These are phyloP conservation scores for Cytospora piceae DNA, from an alignment of 2,329 filamentous ascomycete genomes.

Conservation along the genomic window DNA sequence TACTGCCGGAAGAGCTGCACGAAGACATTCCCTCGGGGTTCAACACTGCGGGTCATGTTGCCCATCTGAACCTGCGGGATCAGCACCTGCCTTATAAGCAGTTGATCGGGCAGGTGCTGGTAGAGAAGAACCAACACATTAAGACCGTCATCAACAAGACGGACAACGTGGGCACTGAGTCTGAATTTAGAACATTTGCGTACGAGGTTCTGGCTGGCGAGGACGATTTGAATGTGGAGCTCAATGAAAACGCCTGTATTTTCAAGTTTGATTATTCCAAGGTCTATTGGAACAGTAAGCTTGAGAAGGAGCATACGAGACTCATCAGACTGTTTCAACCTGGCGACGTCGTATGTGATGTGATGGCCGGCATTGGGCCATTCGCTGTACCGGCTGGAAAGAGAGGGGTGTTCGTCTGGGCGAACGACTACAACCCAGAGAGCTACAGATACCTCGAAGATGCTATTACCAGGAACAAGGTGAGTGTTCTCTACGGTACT, in stretches of 20 bases:
- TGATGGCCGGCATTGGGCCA: conserved; percentile 96
- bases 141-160: conserved; percentile 95
- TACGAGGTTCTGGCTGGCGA: conserved; percentile 88
- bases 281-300: conserved; percentile 96
- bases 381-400: conserved; percentile 92
- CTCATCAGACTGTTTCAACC: conserved; percentile 75
- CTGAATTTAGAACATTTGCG: conserved; percentile 85
- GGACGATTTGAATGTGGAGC: conserved; percentile 80
- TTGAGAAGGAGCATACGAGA: conserved; percentile 86
- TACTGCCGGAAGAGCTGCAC: conserved; percentile 79
- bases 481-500: conserved; percentile 40
- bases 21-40: conserved; percentile 85
- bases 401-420: conserved; percentile 90
- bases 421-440: conserved; percentile 95
- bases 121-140: conserved; percentile 85
- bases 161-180: conserved; percentile 83
- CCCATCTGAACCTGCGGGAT: conserved; percentile 87
- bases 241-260: conserved; percentile 80
- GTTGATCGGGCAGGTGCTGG: conserved; percentile 80
- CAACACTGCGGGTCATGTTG: conserved; percentile 87
- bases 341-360: conserved; percentile 89
- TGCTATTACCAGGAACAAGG: conserved; percentile 79
- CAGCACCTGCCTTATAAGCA: conserved; percentile 84
- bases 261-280: conserved; percentile 94
- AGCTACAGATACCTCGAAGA: conserved; percentile 74